Evolutionary conservation across 371 early-diverging fungal species (phyloP).

Genomic region (Zancudomyces culisetae): DNA sequence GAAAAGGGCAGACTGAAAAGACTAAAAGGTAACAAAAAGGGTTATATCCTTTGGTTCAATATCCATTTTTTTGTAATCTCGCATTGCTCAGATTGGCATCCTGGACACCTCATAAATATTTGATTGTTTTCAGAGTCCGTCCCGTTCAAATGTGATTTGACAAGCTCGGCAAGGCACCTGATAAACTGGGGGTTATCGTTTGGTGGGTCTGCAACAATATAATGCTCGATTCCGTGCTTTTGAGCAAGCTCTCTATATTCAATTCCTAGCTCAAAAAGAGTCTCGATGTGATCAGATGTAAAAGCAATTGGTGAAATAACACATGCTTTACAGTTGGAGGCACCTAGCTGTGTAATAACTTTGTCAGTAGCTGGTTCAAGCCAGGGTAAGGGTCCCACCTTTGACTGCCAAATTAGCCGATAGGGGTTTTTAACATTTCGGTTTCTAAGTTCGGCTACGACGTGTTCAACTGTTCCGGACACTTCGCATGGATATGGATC

Average conservation of each 20-base stretch:
- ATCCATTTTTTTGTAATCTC: conserved; percentile 38
- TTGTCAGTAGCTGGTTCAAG: conserved; percentile 75
- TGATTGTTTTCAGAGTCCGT: conserved; percentile 36
- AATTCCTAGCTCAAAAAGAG: conserved; percentile 81
- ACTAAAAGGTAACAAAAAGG: neutral
- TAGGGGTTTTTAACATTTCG: conserved; percentile 44
- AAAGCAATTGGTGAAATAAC: conserved; percentile 86
- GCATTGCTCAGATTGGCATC: conserved; percentile 56
- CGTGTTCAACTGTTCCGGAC: conserved; percentile 68
- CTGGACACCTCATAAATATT: conserved; percentile 61
- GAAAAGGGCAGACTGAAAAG: neutral
- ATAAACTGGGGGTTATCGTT: conserved; percentile 80
- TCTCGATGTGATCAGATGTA: conserved; percentile 91
- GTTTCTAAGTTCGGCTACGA: conserved; percentile 47
- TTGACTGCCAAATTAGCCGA: conserved; percentile 89
- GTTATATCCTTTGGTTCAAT: conserved; percentile 4
- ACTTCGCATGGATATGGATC: conserved; percentile 87
- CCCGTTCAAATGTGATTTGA: conserved; percentile 50
- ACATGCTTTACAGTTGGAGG: conserved; percentile 52
- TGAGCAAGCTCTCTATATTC: conserved; percentile 77
- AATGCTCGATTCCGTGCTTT: conserved; percentile 65
- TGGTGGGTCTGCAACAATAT: conserved; percentile 70
- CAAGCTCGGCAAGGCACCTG: conserved; percentile 69
- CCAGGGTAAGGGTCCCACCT: conserved; percentile 90
- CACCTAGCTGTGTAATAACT: conserved; percentile 55